phyloP scores from a whole-genome alignment of 2,329 filamentous ascomycete genomes.

The Plectosphaerella plurivora region DNA sequence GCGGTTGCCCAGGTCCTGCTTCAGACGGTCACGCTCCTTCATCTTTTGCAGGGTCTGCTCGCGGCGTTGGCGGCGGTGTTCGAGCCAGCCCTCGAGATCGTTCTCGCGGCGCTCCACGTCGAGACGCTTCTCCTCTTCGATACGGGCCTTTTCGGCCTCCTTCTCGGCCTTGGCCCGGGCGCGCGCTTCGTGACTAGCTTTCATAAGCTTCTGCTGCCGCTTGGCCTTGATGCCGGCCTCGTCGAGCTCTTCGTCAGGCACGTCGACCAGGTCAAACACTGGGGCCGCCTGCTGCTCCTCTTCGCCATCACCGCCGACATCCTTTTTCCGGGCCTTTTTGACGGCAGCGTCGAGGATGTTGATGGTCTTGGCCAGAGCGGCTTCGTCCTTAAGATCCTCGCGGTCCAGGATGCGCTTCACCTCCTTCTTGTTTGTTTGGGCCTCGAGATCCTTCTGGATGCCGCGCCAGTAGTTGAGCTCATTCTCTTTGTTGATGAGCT shows the following conservation, averaged over 20 bases:
- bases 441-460: constrained; percentile 66
- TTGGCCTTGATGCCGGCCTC: constrained; percentile 90
- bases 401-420: constrained; percentile 78
- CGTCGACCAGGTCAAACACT: constrained; percentile 81
- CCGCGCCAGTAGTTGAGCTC: constrained; percentile 92
- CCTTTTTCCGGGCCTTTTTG: constrained; percentile 85
- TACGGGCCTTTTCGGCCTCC: constrained; percentile 80
- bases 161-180: constrained; percentile 95
- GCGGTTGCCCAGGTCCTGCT: constrained; percentile 91
- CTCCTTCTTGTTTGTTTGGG: constrained; percentile 81
- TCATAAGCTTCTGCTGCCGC: constrained; percentile 85
- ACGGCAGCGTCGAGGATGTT: constrained; percentile 89
- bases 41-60: constrained; percentile 71
- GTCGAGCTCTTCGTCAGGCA: constrained; percentile 88
- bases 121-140: constrained; percentile 76
- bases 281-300: constrained; percentile 77
- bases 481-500: constrained; percentile 91
- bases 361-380: constrained; percentile 75
- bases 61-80: constrained; percentile 74
- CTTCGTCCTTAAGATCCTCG: constrained; percentile 89
- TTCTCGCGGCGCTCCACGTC: constrained; percentile 82
- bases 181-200: constrained; percentile 89
- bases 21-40: constrained; percentile 88
- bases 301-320: constrained; percentile 77
- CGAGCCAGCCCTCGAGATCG: constrained; percentile 81